phyloP scores from a whole-genome alignment of 768 basidiomycete species.

The Podaxis sp. region DNA sequence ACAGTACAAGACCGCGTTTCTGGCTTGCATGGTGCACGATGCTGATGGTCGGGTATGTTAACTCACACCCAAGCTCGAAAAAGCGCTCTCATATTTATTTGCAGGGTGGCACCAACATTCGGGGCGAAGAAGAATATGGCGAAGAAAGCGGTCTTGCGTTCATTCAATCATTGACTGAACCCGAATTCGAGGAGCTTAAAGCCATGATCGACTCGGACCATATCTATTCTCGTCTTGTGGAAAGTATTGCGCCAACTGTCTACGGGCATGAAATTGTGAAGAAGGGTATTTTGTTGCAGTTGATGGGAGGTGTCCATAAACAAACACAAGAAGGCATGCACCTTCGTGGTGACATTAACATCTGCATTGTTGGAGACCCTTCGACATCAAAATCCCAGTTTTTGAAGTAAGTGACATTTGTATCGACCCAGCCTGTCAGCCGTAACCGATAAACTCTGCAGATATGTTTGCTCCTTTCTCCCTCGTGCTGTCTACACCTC shows the following conservation, averaged over 20 bases:
- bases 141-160: conserved; percentile 81
- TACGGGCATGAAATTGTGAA: conserved; percentile 99
- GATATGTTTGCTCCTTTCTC: conserved; percentile 96
- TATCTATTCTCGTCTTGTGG: conserved; percentile 91
- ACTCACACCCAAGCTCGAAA: background rate
- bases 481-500: conserved; percentile 98
- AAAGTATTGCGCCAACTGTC: conserved; percentile 95
- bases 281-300: conserved; percentile 91
- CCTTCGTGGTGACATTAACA: conserved; percentile 97
- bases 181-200: conserved; percentile 93
- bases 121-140: conserved; percentile 81
- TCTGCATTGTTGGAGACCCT: conserved; percentile 97
- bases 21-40: conserved; percentile 96
- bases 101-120: conserved; percentile 81
- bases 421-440: background rate
- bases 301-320: conserved; percentile 99
- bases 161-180: conserved; percentile 83
- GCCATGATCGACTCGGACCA: conserved; percentile 92
- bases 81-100: conserved; percentile 2
- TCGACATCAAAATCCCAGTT: conserved; percentile 99
- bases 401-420: conserved; percentile 66
- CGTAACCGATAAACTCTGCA: conserved; percentile 23
- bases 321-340: conserved; percentile 95
- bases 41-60: conserved; percentile 78
- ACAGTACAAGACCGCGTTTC: conserved; percentile 97